phyloP scores from a whole-genome alignment of 345 rosid species.

The Eucalyptus polybractea region DNA sequence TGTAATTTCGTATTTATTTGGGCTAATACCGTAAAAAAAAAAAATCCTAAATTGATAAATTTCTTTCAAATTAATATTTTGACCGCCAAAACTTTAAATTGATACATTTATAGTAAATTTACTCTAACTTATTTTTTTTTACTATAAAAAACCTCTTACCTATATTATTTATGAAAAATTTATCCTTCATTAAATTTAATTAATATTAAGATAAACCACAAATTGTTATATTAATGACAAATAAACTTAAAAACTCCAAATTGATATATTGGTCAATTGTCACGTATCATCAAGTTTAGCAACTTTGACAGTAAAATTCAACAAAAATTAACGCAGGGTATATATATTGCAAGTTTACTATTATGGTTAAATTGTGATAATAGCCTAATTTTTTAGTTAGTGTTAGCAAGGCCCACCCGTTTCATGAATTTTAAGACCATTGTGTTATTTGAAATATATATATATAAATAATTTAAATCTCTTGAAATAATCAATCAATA shows the following conservation, averaged over 20 bases:
- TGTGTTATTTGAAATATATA: no score
- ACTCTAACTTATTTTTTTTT: accelerated
- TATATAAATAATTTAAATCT: no score
- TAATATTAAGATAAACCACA: accelerated
- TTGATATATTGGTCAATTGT: accelerated
- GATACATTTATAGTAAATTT: no score
- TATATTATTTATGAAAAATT: accelerated
- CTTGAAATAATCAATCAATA: no score
- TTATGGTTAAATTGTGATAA: no score
- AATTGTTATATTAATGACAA: accelerated
- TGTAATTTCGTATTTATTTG: not conserved
- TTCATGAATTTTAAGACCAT: no score
- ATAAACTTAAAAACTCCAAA: no score
- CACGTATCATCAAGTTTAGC: accelerated
- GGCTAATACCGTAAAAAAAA: no score
- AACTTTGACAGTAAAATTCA: accelerated
- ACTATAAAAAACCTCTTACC: accelerated
- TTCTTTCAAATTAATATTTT: no score
- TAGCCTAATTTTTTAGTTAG: no score
- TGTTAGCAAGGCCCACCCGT: accelerated
- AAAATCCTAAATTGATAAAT: no score
- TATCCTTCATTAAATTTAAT: accelerated
- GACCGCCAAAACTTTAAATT: accelerated
- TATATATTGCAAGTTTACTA: accelerated
- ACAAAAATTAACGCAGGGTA: accelerated